Evolutionary conservation across 2,329 filamentous ascomycete genomes (phyloP).

Genomic region (Thermothelomyces thermophilus): DNA sequence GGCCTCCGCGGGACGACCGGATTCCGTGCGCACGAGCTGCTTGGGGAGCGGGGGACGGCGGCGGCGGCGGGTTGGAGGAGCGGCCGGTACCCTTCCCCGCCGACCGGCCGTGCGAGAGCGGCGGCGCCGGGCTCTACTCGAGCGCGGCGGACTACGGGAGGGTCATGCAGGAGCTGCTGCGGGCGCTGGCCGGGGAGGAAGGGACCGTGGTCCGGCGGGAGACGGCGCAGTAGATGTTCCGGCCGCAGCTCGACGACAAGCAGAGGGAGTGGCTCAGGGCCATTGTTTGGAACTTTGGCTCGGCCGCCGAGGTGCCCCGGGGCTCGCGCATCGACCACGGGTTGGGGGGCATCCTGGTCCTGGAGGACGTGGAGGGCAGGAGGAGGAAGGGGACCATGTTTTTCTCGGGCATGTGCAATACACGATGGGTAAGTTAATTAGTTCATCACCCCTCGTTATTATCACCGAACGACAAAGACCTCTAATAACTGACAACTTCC

Average conservation of each 20-base stretch:
- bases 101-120: slow-evolving; percentile 34
- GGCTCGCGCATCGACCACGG: slow-evolving; percentile 33
- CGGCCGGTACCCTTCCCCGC: slow-evolving; percentile 18
- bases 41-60: slow-evolving; percentile 15
- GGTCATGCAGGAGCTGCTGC: slow-evolving; percentile 32
- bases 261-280: slow-evolving; percentile 24
- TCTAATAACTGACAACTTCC: no score
- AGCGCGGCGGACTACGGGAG: slow-evolving; percentile 36
- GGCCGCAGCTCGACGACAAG: slow-evolving; percentile 34
- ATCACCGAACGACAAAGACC: no score
- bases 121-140: slow-evolving; percentile 39
- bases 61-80: slow-evolving; percentile 12
- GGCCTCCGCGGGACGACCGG: slow-evolving; percentile 24
- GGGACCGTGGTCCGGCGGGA: slow-evolving; percentile 28
- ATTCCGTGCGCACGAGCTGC: slow-evolving; percentile 18
- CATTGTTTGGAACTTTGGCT: slow-evolving; percentile 17
- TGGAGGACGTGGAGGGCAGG: slow-evolving; percentile 35
- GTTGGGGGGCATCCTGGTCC: slow-evolving; percentile 35
- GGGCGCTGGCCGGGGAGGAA: slow-evolving; percentile 11
- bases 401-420: slow-evolving; percentile 39
- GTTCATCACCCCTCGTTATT: no score
- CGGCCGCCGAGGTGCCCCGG: slow-evolving; percentile 34
- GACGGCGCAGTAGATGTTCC: slow-evolving; percentile 33
- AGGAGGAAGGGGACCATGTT: slow-evolving; percentile 37
- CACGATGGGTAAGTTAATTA: slow-evolving; percentile 38